Conservation (phyloP, 2,329 filamentous ascomycete genomes). For the Colletotrichum sp. region DNA sequence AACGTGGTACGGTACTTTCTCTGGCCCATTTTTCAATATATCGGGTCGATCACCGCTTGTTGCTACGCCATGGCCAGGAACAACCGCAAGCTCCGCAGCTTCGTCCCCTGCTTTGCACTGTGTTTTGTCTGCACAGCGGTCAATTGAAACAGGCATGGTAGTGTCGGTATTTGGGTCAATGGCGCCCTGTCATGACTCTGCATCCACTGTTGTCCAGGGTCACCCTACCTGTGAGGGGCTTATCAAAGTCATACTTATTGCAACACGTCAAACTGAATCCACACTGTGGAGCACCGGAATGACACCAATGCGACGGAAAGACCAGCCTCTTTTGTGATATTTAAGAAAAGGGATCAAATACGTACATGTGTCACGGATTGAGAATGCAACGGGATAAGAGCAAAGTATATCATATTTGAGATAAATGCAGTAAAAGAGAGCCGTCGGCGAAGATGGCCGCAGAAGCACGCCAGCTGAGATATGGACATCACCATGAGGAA, state of each 20-base stretch:
- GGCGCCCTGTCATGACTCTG: not conserved
- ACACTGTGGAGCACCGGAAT: not conserved
- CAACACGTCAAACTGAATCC: not conserved
- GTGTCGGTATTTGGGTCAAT: not conserved
- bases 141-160: not conserved
- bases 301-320: not conserved
- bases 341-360: not conserved
- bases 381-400: not conserved
- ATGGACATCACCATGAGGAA: not conserved
- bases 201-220: not conserved
- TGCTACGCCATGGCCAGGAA: not conserved
- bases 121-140: not conserved
- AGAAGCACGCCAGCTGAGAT: not conserved
- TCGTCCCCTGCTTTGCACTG: not conserved
- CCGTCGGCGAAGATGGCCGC: not conserved
- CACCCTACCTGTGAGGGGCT: not conserved
- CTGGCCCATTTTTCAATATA: not conserved
- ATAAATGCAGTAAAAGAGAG: not conserved
- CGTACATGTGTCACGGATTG: not conserved
- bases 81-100: not conserved
- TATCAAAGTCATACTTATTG: not conserved
- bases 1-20: not conserved
- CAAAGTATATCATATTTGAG: not conserved
- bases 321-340: not conserved
- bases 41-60: not conserved